A percentile compares a stretch with the other conserved stretches of the same genome.
phyloP scores from a whole-genome alignment of 805 yeast genomes.

The Barnettozyma populi region DNA sequence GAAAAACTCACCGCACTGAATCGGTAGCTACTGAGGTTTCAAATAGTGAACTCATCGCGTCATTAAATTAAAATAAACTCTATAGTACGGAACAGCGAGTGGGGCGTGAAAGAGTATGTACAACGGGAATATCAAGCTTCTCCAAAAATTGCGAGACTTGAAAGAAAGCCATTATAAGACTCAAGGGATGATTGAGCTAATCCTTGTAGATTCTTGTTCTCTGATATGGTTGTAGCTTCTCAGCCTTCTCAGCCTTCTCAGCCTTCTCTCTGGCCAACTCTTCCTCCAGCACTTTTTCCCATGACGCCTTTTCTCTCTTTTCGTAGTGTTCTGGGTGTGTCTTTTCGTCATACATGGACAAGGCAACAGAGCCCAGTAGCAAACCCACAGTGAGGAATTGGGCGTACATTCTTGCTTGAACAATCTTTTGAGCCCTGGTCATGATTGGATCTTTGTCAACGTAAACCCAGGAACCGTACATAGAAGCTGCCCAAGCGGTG shows the following conservation, averaged over 20 bases:
- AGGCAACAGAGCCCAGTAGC: constrained; percentile 61
- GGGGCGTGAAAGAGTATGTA: background rate
- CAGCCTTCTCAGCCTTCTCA: too few relatives aligned
- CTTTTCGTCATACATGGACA: constrained; percentile 60
- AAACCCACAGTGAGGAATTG: constrained; percentile 74
- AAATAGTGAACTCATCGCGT: background rate
- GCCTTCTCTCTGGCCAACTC: constrained; percentile 32
- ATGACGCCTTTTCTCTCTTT: constrained; percentile 32
- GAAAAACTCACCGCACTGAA: constrained; percentile 3
- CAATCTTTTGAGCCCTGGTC: constrained; percentile 74
- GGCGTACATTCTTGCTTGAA: constrained; percentile 88
- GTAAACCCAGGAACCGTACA: constrained; percentile 72
- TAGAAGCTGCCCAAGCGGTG: constrained; percentile 73
- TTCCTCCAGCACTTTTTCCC: constrained; percentile 43
- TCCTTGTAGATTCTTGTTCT: constrained; percentile 33
- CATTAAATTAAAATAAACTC: constrained; percentile 1
- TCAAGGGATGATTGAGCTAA: constrained; percentile 2
- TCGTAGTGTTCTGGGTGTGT: constrained; percentile 37
- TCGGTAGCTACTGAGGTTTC: background rate
- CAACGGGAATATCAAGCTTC: background rate
- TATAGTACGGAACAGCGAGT: background rate
- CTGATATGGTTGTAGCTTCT: constrained; percentile 24
- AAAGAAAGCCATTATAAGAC: background rate
- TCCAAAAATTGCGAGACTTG: background rate
- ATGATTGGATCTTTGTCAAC: constrained; percentile 71